A percentile compares a stretch with the other conserved stretches of the same genome.
These are phyloP conservation scores for Biscutella auriculata DNA, from an alignment of 441 rosid genomes.

Conservation along the genomic window DNA sequence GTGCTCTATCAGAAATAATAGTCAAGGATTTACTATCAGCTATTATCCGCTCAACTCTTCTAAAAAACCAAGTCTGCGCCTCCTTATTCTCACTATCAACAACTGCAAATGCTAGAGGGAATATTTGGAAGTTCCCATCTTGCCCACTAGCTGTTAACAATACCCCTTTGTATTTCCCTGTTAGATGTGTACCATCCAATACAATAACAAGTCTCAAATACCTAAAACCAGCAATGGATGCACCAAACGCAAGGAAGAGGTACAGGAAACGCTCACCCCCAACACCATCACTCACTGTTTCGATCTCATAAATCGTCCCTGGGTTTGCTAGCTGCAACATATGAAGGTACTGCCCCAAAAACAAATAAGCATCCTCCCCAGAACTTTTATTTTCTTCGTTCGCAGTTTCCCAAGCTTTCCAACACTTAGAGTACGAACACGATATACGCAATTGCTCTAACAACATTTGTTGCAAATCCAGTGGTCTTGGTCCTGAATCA, in stretches of 20 bases:
- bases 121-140: not conserved
- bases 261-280: not conserved
- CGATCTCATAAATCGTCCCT: rapidly evolving
- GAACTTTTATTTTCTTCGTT: no score
- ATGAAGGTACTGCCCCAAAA: not conserved
- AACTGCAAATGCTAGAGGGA: not conserved
- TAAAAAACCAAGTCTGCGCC: not conserved
- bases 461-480: not conserved
- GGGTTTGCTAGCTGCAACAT: not conserved
- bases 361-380: no score
- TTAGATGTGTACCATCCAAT: not conserved
- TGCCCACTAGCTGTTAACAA: not conserved
- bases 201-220: not conserved
- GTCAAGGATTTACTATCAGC: no score
- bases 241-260: not conserved
- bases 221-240: not conserved
- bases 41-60: no score
- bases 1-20: no score
- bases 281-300: not conserved
- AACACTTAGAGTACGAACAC: not conserved
- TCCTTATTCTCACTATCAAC: not conserved
- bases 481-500: rapidly evolving
- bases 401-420: not conserved
- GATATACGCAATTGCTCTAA: not conserved
- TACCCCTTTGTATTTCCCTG: not conserved